Percentiles rank a stretch among this genome's conserved stretches.
Evolutionary conservation across 1,284 basidiomycete species (phyloP).

Genomic region (Cryptococcus maquisensis): DNA sequence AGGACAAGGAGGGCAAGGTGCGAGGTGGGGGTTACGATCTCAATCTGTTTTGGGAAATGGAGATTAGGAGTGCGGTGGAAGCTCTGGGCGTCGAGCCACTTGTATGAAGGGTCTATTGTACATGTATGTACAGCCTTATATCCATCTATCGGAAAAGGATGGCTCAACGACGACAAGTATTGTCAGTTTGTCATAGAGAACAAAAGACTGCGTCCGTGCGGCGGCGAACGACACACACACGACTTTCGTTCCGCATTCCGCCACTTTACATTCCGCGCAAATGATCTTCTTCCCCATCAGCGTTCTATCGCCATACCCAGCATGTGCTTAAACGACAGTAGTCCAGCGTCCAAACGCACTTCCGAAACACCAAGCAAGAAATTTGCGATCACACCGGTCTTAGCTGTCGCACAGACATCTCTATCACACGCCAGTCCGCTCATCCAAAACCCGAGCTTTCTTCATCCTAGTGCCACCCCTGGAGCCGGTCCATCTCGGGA

Average conservation of each 20-base stretch:
- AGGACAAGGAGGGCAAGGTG: conserved; percentile 73
- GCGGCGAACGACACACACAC: too few species aligned
- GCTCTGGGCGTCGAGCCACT: conserved; percentile 54
- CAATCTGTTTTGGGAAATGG: conserved; percentile 81
- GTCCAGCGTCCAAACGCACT: neutral
- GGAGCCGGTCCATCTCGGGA: neutral
- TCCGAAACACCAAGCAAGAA: neutral
- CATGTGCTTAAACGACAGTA: neutral
- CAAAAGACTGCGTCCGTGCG: too few species aligned
- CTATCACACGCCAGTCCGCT: neutral
- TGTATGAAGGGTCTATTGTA: neutral
- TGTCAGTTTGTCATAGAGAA: too few species aligned
- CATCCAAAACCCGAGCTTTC: neutral
- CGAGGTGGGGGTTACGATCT: conserved; percentile 77
- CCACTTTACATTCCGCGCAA: neutral
- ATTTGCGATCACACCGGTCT: neutral
- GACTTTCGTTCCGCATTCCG: neutral
- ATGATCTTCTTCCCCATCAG: neutral
- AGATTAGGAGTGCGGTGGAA: conserved; percentile 69
- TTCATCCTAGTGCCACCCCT: neutral
- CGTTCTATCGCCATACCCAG: neutral
- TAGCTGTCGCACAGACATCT: neutral
- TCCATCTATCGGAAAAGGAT: too few species aligned
- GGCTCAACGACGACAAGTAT: too few species aligned
- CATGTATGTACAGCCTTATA: neutral